A percentile compares a stretch with the other conserved stretches of the same genome.
phyloP scores from a whole-genome alignment of 495 filamentous ascomycete genomes.

The Aspergillus steynii region DNA sequence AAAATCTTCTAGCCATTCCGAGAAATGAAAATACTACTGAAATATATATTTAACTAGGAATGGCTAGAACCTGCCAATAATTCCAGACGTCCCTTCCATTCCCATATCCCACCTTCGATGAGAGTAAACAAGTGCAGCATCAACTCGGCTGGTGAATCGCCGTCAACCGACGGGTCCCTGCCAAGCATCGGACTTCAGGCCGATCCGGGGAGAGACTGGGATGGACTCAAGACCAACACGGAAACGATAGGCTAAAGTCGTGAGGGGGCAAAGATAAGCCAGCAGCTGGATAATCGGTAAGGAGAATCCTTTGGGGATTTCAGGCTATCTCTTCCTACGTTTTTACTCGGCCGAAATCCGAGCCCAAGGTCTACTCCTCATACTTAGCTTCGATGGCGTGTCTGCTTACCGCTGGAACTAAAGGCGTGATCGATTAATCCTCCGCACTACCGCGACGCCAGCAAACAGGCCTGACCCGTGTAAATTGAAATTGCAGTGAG shows the following conservation, averaged over 20 bases:
- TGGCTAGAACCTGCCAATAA: no score
- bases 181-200: not conserved
- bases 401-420: conserved; percentile 7
- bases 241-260: not conserved
- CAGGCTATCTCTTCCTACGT: no score
- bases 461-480: not conserved
- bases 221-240: not conserved
- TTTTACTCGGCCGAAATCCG: conserved; percentile 35
- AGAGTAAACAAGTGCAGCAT: no score
- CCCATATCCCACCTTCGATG: no score
- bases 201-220: not conserved
- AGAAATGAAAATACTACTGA: no score
- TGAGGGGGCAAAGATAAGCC: not conserved
- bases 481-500: not conserved
- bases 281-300: no score
- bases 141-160: no score
- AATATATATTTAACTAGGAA: no score
- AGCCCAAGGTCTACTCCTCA: conserved; percentile 14
- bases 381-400: conserved; percentile 21
- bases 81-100: no score
- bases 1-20: no score
- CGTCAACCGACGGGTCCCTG: not conserved
- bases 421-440: not conserved
- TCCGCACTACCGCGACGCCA: not conserved
- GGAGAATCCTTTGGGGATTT: no score